A percentile compares a stretch with the other conserved stretches of the same genome.
Evolutionary conservation across 179 eudicot species (phyloP).

Genomic region (Heliamphora pulchella): DNA sequence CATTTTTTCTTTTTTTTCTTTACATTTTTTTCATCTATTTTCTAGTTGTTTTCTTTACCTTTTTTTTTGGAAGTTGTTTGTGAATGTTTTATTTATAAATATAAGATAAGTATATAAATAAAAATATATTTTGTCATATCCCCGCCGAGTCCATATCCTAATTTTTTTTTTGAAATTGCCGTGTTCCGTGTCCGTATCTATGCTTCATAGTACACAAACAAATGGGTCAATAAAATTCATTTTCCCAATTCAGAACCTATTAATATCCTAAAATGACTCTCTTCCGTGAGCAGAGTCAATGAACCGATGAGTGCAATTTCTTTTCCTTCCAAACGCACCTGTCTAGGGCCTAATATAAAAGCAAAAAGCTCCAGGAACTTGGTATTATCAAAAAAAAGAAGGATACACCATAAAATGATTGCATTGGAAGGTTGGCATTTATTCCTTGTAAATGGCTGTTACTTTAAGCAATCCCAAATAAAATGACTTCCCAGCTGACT

Average conservation of each 20-base stretch:
- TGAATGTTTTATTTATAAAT: too few species aligned
- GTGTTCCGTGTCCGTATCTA: too few species aligned
- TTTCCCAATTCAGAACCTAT: background rate
- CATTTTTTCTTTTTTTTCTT: too few species aligned
- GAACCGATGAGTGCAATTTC: background rate
- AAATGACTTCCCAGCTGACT: background rate
- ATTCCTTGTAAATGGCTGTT: background rate
- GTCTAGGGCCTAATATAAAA: background rate
- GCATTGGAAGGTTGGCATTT: background rate
- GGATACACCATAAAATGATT: background rate
- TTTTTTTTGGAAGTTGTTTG: too few species aligned
- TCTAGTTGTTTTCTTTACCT: too few species aligned
- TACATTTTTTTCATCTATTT: too few species aligned
- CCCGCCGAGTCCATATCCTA: too few species aligned
- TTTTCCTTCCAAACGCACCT: background rate
- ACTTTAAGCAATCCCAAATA: background rate
- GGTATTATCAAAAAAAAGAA: background rate
- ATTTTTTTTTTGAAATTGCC: too few species aligned
- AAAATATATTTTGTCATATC: too few species aligned
- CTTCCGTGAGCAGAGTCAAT: background rate
- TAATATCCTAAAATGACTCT: background rate
- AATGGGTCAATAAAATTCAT: background rate
- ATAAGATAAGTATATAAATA: too few species aligned
- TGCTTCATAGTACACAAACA: too few species aligned
- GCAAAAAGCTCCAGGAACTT: background rate